Conservation (phyloP, 495 filamentous ascomycete species). For the Chaetomium cochliodes region DNA sequence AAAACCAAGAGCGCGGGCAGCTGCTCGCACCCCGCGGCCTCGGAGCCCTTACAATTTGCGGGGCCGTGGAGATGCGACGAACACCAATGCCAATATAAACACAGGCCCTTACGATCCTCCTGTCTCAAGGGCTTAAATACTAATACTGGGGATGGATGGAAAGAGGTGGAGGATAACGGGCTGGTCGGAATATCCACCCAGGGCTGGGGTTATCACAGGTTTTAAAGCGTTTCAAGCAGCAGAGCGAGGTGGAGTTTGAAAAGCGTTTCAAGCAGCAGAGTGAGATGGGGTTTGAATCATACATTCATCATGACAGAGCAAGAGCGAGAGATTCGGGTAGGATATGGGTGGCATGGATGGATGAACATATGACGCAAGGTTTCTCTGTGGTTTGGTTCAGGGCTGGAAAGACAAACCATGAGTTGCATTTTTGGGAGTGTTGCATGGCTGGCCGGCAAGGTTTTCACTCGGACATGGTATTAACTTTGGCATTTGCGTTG, state of each 20-base stretch:
- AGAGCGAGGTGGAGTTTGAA: neutral
- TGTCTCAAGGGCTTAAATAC: neutral
- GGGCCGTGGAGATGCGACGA: neutral
- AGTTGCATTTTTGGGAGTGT: neutral
- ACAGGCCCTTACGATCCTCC: neutral
- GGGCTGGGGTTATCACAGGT: too few relatives aligned
- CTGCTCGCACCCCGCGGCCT: neutral
- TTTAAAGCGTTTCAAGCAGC: too few relatives aligned
- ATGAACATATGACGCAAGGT: neutral
- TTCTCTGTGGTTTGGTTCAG: neutral
- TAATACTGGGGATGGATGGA: neutral
- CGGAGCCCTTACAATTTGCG: constrained; percentile 21
- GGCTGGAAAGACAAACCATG: constrained; percentile 1
- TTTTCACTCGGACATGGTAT: constrained; percentile 3
- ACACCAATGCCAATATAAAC: neutral
- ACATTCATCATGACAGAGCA: neutral
- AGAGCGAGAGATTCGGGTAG: neutral
- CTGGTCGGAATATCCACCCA: neutral
- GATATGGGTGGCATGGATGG: constrained; percentile 2
- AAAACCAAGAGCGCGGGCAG: neutral
- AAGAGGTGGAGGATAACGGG: neutral
- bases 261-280: too few relatives aligned
- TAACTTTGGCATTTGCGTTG: neutral
- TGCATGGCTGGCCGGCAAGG: neutral
- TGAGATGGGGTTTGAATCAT: neutral